Conservation (phyloP, 148 eudicot species). For the Camellia lanceoleosa region DNA sequence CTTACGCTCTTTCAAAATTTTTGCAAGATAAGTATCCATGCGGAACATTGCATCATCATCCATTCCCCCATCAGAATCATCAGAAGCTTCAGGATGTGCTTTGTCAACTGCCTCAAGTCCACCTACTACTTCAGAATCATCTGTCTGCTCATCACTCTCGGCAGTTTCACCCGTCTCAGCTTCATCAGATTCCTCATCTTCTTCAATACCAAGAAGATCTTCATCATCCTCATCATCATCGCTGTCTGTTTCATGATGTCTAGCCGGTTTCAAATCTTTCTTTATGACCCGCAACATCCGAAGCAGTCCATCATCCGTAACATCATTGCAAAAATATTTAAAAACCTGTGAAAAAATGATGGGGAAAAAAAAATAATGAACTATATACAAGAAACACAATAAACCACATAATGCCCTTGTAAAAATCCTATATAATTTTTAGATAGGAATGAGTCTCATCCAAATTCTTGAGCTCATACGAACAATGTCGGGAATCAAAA, state of each 20-base stretch:
- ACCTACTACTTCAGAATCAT: conserved; percentile 47
- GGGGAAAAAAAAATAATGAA: neutral
- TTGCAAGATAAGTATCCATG: conserved; percentile 71
- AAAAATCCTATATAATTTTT: no score
- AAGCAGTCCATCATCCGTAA: conserved; percentile 79
- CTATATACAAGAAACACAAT: neutral
- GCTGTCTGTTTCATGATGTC: conserved; percentile 58
- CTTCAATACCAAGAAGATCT: conserved; percentile 66
- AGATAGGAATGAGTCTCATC: no score
- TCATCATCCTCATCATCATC: conserved; percentile 64
- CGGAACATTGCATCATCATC: conserved; percentile 99
- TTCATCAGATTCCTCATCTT: conserved; percentile 75
- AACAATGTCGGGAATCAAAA: neutral
- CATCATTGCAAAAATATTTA: conserved; percentile 60
- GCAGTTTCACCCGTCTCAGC: conserved; percentile 59
- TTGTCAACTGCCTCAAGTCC: conserved; percentile 26
- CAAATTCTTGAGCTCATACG: no score
- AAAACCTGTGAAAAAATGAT: conserved; percentile 57
- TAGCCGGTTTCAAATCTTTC: conserved; percentile 89
- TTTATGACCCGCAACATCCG: conserved; percentile 86
- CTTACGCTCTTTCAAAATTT: conserved; percentile 67
- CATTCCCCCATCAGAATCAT: conserved; percentile 82
- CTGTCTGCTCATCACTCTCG: conserved; percentile 46
- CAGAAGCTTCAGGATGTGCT: conserved; percentile 50
- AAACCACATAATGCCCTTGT: no score